A percentile compares a stretch with the other conserved stretches of the same genome.
phyloP scores from a whole-genome alignment of 2,329 filamentous ascomycete species.

The Trichoderma semiorbis region DNA sequence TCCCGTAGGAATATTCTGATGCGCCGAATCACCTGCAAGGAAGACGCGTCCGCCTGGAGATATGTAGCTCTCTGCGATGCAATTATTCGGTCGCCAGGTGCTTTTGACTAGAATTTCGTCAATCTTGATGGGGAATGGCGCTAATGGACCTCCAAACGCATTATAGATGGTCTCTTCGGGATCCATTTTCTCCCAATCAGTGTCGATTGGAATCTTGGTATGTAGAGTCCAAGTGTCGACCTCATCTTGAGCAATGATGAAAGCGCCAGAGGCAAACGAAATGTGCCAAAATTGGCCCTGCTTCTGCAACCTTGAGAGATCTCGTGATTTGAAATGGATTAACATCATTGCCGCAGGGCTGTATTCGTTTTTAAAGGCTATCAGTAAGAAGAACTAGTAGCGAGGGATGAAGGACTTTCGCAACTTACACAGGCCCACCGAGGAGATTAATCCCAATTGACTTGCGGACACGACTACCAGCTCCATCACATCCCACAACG shows the following conservation, averaged over 20 bases:
- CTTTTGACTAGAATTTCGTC: slow-evolving; percentile 26
- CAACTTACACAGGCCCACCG: background rate
- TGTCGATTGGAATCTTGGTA: background rate
- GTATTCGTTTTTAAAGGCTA: background rate
- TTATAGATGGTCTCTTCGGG: background rate
- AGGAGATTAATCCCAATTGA: background rate
- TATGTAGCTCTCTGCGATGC: slow-evolving; percentile 25
- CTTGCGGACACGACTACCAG: slow-evolving; percentile 5
- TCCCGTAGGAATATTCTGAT: slow-evolving; percentile 34
- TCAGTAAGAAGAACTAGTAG: background rate
- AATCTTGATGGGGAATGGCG: slow-evolving; percentile 19
- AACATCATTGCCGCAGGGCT: background rate
- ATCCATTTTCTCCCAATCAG: slow-evolving; percentile 1
- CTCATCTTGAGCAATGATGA: background rate
- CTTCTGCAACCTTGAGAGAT: background rate
- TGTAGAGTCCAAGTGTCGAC: background rate
- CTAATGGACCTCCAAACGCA: background rate
- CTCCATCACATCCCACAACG: slow-evolving; percentile 6
- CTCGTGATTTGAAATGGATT: slow-evolving; percentile 5
- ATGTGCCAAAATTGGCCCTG: slow-evolving; percentile 2
- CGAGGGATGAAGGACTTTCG: background rate
- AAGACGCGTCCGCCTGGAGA: slow-evolving; percentile 34
- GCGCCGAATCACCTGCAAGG: slow-evolving; percentile 35
- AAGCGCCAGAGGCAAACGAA: background rate
- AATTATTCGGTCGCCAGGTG: slow-evolving; percentile 23